Evolutionary conservation across 306 rosid species (phyloP), one percentile per base, ranked within the genome.

Genomic region (Pyrus pyrifolia): DNA sequence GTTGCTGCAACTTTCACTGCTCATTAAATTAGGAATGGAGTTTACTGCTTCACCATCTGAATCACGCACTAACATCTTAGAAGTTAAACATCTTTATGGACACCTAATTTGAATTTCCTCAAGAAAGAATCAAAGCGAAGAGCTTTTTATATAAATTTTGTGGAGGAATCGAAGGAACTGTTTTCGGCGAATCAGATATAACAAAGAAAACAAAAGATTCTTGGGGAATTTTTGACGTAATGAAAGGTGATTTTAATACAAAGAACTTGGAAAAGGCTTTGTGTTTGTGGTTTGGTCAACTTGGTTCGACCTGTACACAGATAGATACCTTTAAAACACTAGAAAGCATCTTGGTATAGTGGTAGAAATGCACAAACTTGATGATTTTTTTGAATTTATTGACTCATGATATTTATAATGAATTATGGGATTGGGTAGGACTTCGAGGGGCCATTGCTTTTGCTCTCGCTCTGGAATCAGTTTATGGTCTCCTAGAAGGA

Each of bases 371-470:
- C 75, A 69, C n/a, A 60, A 72, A 72, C 63, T 46, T 63, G 21
- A 80, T 69, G 72, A 72, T 57, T 68, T 35, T 25, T 38, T 59
- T 76, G 69, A 49, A n/a, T 55, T 12, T 64, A 21, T 27, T 73
- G 33, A 35, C 58, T 71, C 33, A 22, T 66, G 42, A 8, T 72
- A 30, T 40, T 74, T 21, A 57, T 79, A 68, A 23, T 31, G n/a
- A 71, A 42, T 65, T 78, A 25, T 75, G 82, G 76, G 70, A 53
- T 62, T 78, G 71, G 72, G 46, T 73, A 95, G 98, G 98, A 75
- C 99, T 95, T 78, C 90, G 99, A 79, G 99, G 99, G 73, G 99
- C 98, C 68, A 95, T 95, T 98, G 98, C 99, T 23, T 95, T 95
- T 88, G 99, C 99, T 51, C 93, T 95, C 68, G 97, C 99, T 76